Conservation (phyloP, 768 basidiomycete genomes). For the Kwoniella dejecticola region DNA sequence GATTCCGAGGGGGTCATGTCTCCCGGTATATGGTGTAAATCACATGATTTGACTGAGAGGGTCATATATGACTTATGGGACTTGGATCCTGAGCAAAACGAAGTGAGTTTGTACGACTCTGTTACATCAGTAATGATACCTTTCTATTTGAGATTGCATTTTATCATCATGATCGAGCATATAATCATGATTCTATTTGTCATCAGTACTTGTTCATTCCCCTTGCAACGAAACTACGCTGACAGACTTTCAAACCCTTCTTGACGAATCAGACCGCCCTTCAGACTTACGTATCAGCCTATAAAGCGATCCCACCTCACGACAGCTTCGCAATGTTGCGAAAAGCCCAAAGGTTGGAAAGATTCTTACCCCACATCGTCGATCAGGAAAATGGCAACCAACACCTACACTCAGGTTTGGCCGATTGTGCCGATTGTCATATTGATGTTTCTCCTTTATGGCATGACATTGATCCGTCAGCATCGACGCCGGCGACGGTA, state of each 20-base stretch:
- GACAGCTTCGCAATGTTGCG: slow-evolving; percentile 78
- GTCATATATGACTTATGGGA: slow-evolving; percentile 83
- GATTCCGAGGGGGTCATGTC: slow-evolving; percentile 77
- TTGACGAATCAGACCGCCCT: slow-evolving; percentile 77
- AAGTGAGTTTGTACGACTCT: slow-evolving; percentile 61
- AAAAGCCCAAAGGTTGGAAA: slow-evolving; percentile 82
- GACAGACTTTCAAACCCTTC: too few relatives aligned
- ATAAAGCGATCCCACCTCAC: slow-evolving; percentile 77
- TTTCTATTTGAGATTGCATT: too few relatives aligned
- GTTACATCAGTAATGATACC: too few relatives aligned
- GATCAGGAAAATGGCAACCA: neutral
- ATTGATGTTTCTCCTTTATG: slow-evolving; percentile 49
- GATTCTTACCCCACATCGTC: slow-evolving; percentile 58
- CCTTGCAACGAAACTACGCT: too few relatives aligned
- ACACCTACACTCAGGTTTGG: neutral
- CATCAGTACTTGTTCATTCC: too few relatives aligned
- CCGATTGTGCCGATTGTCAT: slow-evolving; percentile 33
- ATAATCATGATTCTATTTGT: too few relatives aligned
- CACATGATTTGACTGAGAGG: slow-evolving; percentile 65
- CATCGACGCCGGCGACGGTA: neutral
- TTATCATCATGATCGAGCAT: too few relatives aligned
- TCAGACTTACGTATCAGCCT: slow-evolving; percentile 79
- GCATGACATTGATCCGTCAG: slow-evolving; percentile 28
- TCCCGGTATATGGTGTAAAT: slow-evolving; percentile 74
- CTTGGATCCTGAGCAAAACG: slow-evolving; percentile 69